Evolutionary conservation across 257 asterid genomes (phyloP), one percentile per base, ranked within the genome.

Genomic region (Gentiana straminea): DNA sequence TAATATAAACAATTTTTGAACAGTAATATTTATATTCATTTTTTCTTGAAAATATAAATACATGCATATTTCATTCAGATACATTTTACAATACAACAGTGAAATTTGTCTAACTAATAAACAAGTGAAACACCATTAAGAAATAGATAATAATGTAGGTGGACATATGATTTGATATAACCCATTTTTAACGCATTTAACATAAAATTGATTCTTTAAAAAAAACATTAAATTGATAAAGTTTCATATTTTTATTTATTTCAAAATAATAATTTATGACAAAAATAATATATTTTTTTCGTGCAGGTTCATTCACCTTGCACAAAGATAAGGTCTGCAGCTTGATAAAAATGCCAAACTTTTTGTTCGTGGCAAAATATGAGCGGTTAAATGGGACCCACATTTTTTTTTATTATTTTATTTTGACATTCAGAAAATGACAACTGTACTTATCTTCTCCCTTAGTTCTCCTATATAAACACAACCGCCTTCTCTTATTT

Each of bases 261-360:
- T 15, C 24, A 15, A 15, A 15, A 15, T 15, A 15, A 15, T 15
- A 15, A 15, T 15, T 15, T 15, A 15, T 15, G 24, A 15, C 24
- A 15, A 15, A 15, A 15, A n/a, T n/a, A n/a, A 0, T 15, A 15
- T 24, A 24, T 24, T 24, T 24, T 24, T 24, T 24, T 24, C 24
- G 51, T 11, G 6, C 13, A 4, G 52, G 56, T 76, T 64, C 79
- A 75, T 83, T 86, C 76, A 83, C 63, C 63, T 77, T 75, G 68
- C 58, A 33, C 35, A 50, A 44, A 53, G 76, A 70, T 74, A 69
- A 70, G 94, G 80, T 76, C 84, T 80, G 79, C 81, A 75, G 77
- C 65, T 61, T 54, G 72, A 62, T 65, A 10, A 41, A 41, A 61
- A 52, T 12, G 49, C 58, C 76, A 73, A 83, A 48, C 68, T 39